phyloP scores from a whole-genome alignment of 257 asterid genomes.

The Cinchona pubescens region DNA sequence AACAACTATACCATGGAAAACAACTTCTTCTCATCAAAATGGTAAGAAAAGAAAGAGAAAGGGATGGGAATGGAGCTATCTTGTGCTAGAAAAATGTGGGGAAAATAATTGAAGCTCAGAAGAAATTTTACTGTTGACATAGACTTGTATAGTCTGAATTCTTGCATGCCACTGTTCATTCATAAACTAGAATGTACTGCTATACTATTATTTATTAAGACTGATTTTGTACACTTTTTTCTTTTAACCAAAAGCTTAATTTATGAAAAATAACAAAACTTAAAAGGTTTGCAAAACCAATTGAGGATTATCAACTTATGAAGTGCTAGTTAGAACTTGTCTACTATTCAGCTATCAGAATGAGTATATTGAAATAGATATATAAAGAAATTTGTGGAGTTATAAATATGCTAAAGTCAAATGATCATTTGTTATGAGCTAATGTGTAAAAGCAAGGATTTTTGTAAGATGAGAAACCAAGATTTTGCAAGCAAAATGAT shows the following conservation, averaged over 20 bases:
- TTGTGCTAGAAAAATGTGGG: background rate
- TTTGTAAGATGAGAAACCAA: background rate
- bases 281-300: background rate
- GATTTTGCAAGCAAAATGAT: background rate
- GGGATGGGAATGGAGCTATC: background rate
- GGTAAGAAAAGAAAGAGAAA: background rate
- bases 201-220: background rate
- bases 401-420: background rate
- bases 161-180: conserved; percentile 21
- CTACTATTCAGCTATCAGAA: conserved; percentile 6
- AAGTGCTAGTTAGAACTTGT: conserved; percentile 7
- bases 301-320: background rate
- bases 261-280: background rate
- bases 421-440: conserved; percentile 8
- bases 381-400: background rate
- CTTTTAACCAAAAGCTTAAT: background rate
- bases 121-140: background rate
- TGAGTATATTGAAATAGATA: background rate
- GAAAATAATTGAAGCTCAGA: background rate
- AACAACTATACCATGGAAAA: conserved; percentile 8
- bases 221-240: background rate
- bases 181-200: background rate
- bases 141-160: background rate
- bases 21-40: conserved; percentile 7
- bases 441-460: background rate